Evolutionary conservation across 192 early-diverging fungal genomes (phyloP).

Genomic region (Entophlyctis luteolus): DNA sequence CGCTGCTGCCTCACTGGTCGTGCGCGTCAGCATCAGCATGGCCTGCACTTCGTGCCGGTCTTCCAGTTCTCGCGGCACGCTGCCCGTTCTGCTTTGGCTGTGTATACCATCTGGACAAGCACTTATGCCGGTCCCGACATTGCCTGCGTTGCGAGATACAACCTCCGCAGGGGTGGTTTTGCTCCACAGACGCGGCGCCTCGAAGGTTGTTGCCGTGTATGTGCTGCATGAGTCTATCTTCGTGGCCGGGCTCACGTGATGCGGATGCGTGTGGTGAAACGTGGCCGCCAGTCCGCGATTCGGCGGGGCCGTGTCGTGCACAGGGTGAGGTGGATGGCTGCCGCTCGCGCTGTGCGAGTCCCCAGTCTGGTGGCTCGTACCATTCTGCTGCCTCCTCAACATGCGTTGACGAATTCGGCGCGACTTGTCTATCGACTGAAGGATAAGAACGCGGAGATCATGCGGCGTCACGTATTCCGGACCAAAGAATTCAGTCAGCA

Average conservation of each 20-base stretch:
- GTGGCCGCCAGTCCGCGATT: constrained; percentile 7
- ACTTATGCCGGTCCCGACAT: too few species aligned
- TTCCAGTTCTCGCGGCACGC: constrained; percentile 5
- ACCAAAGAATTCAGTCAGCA: constrained; percentile 39
- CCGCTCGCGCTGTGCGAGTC: background rate
- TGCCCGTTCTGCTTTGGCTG: background rate
- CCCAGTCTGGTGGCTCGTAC: too few species aligned
- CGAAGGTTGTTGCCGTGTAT: background rate
- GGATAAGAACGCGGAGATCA: constrained; percentile 40
- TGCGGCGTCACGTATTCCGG: constrained; percentile 25
- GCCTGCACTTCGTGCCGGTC: constrained; percentile 7
- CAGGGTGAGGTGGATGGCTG: background rate
- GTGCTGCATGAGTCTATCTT: constrained; percentile 8
- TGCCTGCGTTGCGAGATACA: background rate
- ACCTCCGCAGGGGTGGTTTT: background rate
- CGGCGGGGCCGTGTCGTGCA: background rate
- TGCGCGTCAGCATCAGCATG: constrained; percentile 15
- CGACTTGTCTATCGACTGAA: constrained; percentile 42
- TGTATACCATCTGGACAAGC: background rate
- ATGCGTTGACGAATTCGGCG: constrained; percentile 6
- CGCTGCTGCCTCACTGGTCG: constrained; percentile 17
- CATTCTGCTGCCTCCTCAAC: background rate
- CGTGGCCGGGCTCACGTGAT: constrained; percentile 14
- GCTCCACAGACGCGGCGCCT: background rate
- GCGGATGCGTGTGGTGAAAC: constrained; percentile 21